phyloP scores from a whole-genome alignment of 2,329 filamentous ascomycete species.

The Aspergillus sp. region DNA sequence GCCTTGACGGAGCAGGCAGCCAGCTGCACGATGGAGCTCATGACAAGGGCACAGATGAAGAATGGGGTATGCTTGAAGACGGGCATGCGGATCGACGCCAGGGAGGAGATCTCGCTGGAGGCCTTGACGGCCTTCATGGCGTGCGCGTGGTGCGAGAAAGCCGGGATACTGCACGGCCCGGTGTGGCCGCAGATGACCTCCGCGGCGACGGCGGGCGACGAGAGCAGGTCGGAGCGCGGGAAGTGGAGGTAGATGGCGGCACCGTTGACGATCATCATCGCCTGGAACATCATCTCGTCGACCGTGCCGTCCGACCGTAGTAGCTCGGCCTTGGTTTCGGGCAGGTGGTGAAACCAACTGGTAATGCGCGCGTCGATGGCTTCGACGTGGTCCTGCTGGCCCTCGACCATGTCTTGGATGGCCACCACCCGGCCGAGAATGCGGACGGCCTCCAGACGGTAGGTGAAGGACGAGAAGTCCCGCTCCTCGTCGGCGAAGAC shows the following conservation, averaged over 20 bases:
- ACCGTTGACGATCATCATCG: slow-evolving; percentile 70
- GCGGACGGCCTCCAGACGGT: slow-evolving; percentile 76
- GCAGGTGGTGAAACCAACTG: slow-evolving; percentile 80
- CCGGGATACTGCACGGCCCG: slow-evolving; percentile 38
- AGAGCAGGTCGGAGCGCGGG: slow-evolving; percentile 70
- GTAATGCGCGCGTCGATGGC: slow-evolving; percentile 58
- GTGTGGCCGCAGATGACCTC: slow-evolving; percentile 49
- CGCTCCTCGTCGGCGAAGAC: slow-evolving; percentile 69
- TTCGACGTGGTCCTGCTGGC: slow-evolving; percentile 57
- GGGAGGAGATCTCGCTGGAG: slow-evolving; percentile 73
- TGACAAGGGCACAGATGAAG: slow-evolving; percentile 76
- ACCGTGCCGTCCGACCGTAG: slow-evolving; percentile 68
- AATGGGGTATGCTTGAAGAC: slow-evolving; percentile 77
- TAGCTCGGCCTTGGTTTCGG: slow-evolving; percentile 67
- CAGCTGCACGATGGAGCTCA: slow-evolving; percentile 78
- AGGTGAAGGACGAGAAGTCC: slow-evolving; percentile 78
- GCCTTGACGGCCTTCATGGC: slow-evolving; percentile 78
- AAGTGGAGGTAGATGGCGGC: slow-evolving; percentile 74
- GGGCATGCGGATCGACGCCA: slow-evolving; percentile 60
- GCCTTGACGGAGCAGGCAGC: slow-evolving; percentile 69
- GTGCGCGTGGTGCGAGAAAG: slow-evolving; percentile 53
- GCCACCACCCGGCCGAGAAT: slow-evolving; percentile 74
- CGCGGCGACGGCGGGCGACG: slow-evolving; percentile 49
- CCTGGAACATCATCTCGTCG: slow-evolving; percentile 91
- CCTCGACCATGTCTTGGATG: slow-evolving; percentile 37